Conservation (phyloP, 1,284 basidiomycete genomes). For the Papiliotrema flavescens region DNA sequence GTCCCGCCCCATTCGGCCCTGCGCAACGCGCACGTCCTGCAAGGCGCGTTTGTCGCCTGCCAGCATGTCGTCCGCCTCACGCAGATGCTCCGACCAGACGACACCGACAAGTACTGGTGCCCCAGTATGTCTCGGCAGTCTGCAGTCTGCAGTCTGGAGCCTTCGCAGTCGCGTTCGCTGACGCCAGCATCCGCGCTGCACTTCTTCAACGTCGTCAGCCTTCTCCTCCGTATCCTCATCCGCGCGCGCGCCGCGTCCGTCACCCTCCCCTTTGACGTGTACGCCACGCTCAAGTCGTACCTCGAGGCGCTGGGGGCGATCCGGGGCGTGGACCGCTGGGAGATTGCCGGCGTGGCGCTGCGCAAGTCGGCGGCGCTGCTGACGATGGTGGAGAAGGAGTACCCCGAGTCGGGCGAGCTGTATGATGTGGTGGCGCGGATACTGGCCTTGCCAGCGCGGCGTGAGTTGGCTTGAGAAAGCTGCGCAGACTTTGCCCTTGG, state of each 20-base stretch:
- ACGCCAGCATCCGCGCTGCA: conserved; percentile 30
- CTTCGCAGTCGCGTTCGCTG: no score
- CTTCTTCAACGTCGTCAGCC: conserved; percentile 25
- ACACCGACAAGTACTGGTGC: conserved; percentile 28
- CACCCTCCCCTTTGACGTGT: not conserved
- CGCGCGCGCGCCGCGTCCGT: conserved; percentile 6
- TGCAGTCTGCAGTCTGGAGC: no score
- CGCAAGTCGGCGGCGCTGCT: conserved; percentile 20
- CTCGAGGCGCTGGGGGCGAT: no score
- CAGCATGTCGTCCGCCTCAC: conserved; percentile 17
- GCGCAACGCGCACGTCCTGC: conserved; percentile 7
- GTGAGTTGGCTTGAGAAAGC: not conserved
- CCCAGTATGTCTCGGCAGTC: no score
- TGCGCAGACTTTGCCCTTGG: no score
- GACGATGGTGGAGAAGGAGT: conserved; percentile 15
- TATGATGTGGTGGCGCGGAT: conserved; percentile 12
- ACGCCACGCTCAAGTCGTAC: not conserved
- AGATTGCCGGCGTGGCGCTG: conserved; percentile 29
- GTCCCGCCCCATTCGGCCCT: conserved; percentile 1
- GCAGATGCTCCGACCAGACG: conserved; percentile 8
- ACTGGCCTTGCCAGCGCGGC: conserved; percentile 5
- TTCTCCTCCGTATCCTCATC: conserved; percentile 24
- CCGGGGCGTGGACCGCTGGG: conserved; percentile 15
- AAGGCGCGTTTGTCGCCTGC: conserved; percentile 10
- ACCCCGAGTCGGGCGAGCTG: conserved; percentile 7